Base-by-base conservation (phyloP, 2,329 filamentous ascomycete genomes). In the Talaromyces rugulosus region DNA sequence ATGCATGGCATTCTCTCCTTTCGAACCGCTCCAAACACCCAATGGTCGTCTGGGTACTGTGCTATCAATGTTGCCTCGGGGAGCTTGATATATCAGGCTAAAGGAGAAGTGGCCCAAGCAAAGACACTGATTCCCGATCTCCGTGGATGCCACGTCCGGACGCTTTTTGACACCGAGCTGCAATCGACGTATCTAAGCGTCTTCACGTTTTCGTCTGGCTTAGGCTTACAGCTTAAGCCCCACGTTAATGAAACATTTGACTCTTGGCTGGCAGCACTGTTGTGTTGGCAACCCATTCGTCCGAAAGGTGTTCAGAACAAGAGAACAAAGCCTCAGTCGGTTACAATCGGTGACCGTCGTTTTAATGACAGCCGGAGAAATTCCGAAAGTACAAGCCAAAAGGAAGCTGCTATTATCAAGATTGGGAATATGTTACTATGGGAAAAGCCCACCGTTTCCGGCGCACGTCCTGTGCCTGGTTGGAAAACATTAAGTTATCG, bases 401-500 rank as follows among this genome's bases (percentile, higher is more conserved):
- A 89, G 71, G 89, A 92, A 65, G 85, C 87, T 3, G 87, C 89
- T 60, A 95, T 98, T 66, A 98, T 98, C 80, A 99, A 98, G 73
- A 91, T 97, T 55, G 95, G 92, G 60, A 93, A 92, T 72, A 86
- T 96, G 72, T 88, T 92, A 71, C 82, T 96, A 54, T 97, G 93
- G 94, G 92, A 98, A 76, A 95, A 90, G 72, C 89, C 88, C 2
- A 76, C 73, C 36, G 73, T 74, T n/a, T 74, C 74, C 14, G 74
- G 75, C 7, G 71, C 72, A 54, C 71, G 71, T 28, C 73, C 73
- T 9, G 70, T 72, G 36, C 71, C 72, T 60, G 61, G 69, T 23
- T 74, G 75, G 18, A 77, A 83, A 30, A 80, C 83, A 12, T 82
- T 81, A 30, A 81, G 81, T 5, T 82, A 83, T 68, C 80, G 82